Base-by-base conservation (phyloP, 1,284 basidiomycete species). In the Puccinia brachypodii region DNA sequence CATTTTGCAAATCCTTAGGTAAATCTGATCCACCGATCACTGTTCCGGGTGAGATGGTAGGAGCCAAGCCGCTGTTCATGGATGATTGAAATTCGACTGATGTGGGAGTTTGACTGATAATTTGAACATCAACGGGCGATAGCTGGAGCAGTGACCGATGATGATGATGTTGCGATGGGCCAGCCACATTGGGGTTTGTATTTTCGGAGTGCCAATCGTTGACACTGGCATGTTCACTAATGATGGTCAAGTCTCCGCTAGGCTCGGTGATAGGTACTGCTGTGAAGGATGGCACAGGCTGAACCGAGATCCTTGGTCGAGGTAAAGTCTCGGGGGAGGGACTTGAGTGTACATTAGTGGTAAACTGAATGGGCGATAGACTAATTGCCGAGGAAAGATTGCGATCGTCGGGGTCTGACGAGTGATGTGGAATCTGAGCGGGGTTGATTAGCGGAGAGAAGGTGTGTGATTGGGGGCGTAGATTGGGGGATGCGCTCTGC, bases 171-270 rank as follows among this genome's bases (percentile, higher is more conserved):
- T 31, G 28, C 19, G 69, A 28, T 47, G 22, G 22, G 42, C n/a
- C n/a, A n/a, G n/a, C n/a, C n/a, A n/a, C n/a, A n/a, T n/a, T 72
- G 8, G 28, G 4, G 33, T 3, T 74, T 8, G 47, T 56, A 11
- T 74, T 56, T 19, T 79, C 77, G 28, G 77, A 79, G 19, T 69
- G 38, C 64, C 77, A 69, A 19, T 79, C 77, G 66, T 79, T 79
- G 19, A 79, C 40, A 56, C 25, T 72, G n/a, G 77, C 77, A 33
- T 58, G 64, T n/a, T 79, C 77, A 25, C 77, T 78, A 14, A 56
- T 68, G 36, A 76, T 62, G 14, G 56, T 47, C 9, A n/a, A 36
- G n/a, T 66, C 74, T 1, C 13, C 31, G 3, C 22, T 22, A 4
- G 66, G 64, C 14, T 68, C 33, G 16, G 42, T 68, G 47, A 38